Evolutionary conservation across 1,284 basidiomycete genomes (phyloP).

Genomic region (Anthracocystis walkeri): DNA sequence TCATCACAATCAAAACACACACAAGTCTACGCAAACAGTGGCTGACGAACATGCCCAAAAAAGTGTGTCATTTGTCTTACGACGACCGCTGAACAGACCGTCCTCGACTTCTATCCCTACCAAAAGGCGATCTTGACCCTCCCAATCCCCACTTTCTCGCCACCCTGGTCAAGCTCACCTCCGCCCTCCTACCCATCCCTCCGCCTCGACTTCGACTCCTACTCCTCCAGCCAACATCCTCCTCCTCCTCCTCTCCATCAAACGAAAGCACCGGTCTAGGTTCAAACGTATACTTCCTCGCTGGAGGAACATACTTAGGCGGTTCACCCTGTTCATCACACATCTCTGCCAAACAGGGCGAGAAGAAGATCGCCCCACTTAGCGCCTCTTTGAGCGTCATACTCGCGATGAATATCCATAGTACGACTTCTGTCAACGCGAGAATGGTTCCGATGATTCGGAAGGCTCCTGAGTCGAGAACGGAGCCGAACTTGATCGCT

Average conservation of each 20-base stretch:
- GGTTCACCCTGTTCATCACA: conserved; percentile 42
- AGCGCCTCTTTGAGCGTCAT: conserved; percentile 37
- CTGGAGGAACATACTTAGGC: conserved; percentile 39
- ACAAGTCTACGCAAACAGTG: no score
- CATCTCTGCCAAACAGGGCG: conserved; percentile 55
- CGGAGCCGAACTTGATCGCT: conserved; percentile 50
- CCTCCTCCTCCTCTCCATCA: conserved; percentile 7
- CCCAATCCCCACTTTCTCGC: conserved; percentile 21
- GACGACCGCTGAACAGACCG: not conserved
- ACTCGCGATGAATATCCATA: conserved; percentile 46
- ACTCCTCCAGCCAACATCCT: conserved; percentile 8
- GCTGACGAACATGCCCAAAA: not conserved
- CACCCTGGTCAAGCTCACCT: conserved; percentile 12
- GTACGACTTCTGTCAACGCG: conserved; percentile 40
- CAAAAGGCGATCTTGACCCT: conserved; percentile 7
- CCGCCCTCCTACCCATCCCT: conserved; percentile 4
- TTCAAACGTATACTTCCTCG: conserved; percentile 51
- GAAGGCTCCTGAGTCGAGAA: conserved; percentile 54
- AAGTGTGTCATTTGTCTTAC: not conserved
- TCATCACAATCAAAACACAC: no score
- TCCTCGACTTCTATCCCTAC: conserved; percentile 15
- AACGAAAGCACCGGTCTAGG: conserved; percentile 19
- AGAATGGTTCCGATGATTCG: conserved; percentile 50
- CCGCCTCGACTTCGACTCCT: conserved; percentile 11
- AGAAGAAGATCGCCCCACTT: conserved; percentile 49